Percentiles rank a stretch among this genome's conserved stretches.
phyloP scores from a whole-genome alignment of 1,284 basidiomycete species.

The Macrocystidia cucumis region DNA sequence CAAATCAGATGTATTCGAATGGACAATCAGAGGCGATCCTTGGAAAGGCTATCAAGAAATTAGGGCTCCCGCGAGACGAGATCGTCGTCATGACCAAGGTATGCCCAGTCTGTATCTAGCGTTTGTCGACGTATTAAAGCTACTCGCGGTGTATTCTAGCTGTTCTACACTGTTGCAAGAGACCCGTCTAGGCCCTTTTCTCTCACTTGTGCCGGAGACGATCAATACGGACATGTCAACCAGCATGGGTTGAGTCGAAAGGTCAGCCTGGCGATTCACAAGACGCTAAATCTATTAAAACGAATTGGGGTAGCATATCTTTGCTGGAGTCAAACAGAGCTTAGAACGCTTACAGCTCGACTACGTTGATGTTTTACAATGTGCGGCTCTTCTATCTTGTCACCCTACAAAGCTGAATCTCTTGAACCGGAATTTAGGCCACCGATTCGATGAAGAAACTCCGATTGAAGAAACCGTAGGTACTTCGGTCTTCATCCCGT shows the following conservation, averaged over 20 bases:
- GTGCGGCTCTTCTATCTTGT: slow-evolving; percentile 19
- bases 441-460: slow-evolving; percentile 54
- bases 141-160: slow-evolving; percentile 17
- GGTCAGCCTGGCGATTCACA: slow-evolving; percentile 14
- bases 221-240: slow-evolving; percentile 46
- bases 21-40: slow-evolving; percentile 68
- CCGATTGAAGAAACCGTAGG: slow-evolving; percentile 47
- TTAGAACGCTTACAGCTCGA: slow-evolving; percentile 60
- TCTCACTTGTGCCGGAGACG: slow-evolving; percentile 15
- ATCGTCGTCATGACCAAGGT: slow-evolving; percentile 78
- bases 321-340: slow-evolving; percentile 60
- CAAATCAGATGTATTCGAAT: slow-evolving; percentile 50
- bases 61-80: slow-evolving; percentile 64
- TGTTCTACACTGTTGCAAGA: slow-evolving; percentile 28
- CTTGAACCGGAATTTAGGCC: slow-evolving; percentile 21
- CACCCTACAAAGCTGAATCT: neutral
- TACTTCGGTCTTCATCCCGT: neutral
- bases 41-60: slow-evolving; percentile 72
- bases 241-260: slow-evolving; percentile 48
- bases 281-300: slow-evolving; percentile 6
- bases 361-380: slow-evolving; percentile 65
- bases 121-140: neutral
- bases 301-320: slow-evolving; percentile 45
- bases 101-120: neutral
- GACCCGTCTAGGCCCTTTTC: slow-evolving; percentile 14